Percentiles rank a stretch among this genome's conserved stretches.
Evolutionary conservation across 257 asterid species (phyloP).

Genomic region (Jacaranda mimosifolia): DNA sequence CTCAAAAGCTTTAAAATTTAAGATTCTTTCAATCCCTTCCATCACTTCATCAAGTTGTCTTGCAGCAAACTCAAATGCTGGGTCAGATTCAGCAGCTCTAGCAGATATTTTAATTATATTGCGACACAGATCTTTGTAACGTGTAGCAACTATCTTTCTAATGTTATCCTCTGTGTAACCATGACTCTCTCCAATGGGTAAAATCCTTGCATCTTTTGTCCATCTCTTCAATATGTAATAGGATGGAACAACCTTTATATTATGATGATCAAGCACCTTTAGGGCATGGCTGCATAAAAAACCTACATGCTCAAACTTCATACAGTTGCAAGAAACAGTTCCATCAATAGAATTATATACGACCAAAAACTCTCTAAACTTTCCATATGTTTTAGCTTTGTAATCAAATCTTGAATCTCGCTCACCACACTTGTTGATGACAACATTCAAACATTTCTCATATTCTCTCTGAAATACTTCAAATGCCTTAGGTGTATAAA

Average conservation of each 20-base stretch:
- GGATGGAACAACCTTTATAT: constrained; percentile 62
- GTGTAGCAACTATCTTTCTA: constrained; percentile 53
- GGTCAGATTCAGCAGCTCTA: constrained; percentile 63
- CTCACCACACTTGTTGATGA: constrained; percentile 55
- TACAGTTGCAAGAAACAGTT: constrained; percentile 67
- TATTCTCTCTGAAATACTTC: constrained; percentile 68
- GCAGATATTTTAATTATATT: constrained; percentile 62
- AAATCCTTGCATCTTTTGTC: constrained; percentile 67
- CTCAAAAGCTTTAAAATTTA: constrained; percentile 52
- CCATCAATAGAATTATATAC: constrained; percentile 55
- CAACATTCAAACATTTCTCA: constrained; percentile 62
- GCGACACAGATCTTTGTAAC: constrained; percentile 61
- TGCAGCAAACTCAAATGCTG: constrained; percentile 67
- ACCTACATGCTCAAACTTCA: constrained; percentile 71
- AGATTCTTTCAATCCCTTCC: constrained; percentile 65
- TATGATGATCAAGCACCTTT: constrained; percentile 68
- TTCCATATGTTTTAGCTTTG: constrained; percentile 67
- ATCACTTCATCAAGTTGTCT: constrained; percentile 62
- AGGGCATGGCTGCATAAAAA: constrained; percentile 68
- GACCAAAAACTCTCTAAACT: constrained; percentile 54
- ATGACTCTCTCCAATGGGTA: constrained; percentile 43
- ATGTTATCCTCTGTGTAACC: constrained; percentile 45
- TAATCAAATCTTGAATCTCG: constrained; percentile 54
- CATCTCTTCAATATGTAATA: constrained; percentile 66
- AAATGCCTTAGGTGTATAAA: constrained; percentile 62